Evolutionary conservation across 169 alveolate genomes (phyloP).

Genomic region (Eimeria maxima): DNA sequence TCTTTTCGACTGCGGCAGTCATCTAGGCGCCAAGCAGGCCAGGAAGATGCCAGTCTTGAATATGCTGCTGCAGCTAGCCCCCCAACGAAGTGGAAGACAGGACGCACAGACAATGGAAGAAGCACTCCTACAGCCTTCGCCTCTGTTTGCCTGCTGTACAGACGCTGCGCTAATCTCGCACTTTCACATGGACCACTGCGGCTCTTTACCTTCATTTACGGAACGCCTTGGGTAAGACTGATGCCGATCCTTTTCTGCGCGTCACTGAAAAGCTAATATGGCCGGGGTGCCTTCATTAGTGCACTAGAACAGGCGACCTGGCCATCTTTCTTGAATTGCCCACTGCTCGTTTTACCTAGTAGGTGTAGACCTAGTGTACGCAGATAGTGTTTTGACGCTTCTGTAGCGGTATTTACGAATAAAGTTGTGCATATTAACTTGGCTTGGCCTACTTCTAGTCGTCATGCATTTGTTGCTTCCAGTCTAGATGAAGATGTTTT

Average conservation of each 20-base stretch:
- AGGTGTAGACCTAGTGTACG: too few species aligned
- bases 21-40: conserved; percentile 96
- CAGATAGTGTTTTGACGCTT: neutral
- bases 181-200: conserved; percentile 99
- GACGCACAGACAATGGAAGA: conserved; percentile 90
- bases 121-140: conserved; percentile 98
- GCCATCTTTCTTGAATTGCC: neutral
- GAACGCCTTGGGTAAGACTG: conserved; percentile 91
- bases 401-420: neutral
- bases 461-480: neutral
- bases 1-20: conserved; percentile 99
- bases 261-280: neutral
- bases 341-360: neutral
- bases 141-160: conserved; percentile 86
- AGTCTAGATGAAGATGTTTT: neutral
- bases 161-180: conserved; percentile 90
- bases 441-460: neutral
- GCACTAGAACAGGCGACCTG: neutral
- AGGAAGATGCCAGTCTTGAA: conserved; percentile 97
- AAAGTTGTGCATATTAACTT: neutral
- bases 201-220: conserved; percentile 99
- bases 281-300: neutral
- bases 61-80: conserved; percentile 77
- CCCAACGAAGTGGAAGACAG: neutral
- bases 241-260: neutral